Base-by-base conservation (phyloP, 441 rosid genomes). In the Syzygium malaccense region DNA sequence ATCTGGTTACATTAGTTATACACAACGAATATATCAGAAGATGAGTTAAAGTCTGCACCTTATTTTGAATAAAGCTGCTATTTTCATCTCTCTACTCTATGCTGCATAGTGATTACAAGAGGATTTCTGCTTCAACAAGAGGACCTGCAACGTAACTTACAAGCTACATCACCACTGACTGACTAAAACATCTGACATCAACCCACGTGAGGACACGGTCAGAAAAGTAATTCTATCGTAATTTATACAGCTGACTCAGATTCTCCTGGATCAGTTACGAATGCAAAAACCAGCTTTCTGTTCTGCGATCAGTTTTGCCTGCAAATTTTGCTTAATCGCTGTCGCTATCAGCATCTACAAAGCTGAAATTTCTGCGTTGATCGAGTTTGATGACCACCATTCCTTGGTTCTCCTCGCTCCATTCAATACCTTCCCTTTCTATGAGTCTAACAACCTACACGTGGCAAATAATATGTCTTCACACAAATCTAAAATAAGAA, bases 361-460 rank as follows among this genome's bases (percentile, higher is more conserved):
- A 97, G 93, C 92, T 93, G 89, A 92, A 96, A 91, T 96, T 95
- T 87, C 94, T 92, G 90, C 86, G 85, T 25, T 95, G 96, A 9
- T 91, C 95, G 88, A 96, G 89, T 92, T 94, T 95, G 88, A 97
- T 91, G 75, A 97, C 90, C 86, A 97, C 49, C 28, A 95, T 94
- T 78, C 99, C 99, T 60, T 83, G 92, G 93, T 97, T 97, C 92
- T 97, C 98, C 92, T 96, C 97, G 25, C 88, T 92, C 92, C 94
- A 96, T 62, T 87, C 85, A 55, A 97, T 89, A 48, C 94, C 92
- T 93, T 96, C 99, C 86, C 92, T 90, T 89, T 94, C 94, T 79
- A 94, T 85, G 89, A 96, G 95, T 83, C 91, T 90, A 53, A 92
- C 75, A 71, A 96, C 96, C 99, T 97, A 94, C 89, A 92, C 26